Base-by-base conservation (phyloP, 2,329 filamentous ascomycete genomes). In the Daldinia eschscholtzii region DNA sequence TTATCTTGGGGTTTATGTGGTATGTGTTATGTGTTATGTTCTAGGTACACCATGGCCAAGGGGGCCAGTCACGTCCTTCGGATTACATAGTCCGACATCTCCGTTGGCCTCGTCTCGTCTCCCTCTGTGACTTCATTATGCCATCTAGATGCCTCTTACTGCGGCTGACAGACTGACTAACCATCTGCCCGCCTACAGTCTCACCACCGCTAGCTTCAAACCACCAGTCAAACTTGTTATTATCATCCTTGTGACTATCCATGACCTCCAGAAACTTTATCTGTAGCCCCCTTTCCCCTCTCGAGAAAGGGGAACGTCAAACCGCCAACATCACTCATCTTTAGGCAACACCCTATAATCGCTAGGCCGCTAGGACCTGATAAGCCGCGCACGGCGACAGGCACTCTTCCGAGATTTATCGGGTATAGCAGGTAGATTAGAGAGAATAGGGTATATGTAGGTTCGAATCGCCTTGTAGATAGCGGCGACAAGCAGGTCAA, bases 111-210 rank as follows among this genome's bases (percentile, higher is more conserved):
- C 64, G 13, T 52, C 15, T 6, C 9, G 50, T 56, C 57, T 57
- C 28, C 28, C 55, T 61, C 63, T 56, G 57, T 65, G 62, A 63
- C 67, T 68, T 70, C 65, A 69, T 71, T 41, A 71, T 72, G 57
- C 44, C 68, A 64, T 67, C 61, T 52, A 61, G 59, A 62, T 60
- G 39, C 53, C 53, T 28, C 18, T 41, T 37, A 30, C 56, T 55
- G 50, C 56, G 64, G 58, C 62, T 64, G 62, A 57, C 63, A 55
- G 37, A 63, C 61, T 46, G 56, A 61, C 56, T 28, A 13, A 59
- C 59, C 26, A 26, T 33, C 20, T 55, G 50, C 39, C 53, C 37
- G 35, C 33, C 18, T 37, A n/a, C 28, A 41, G 35, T 28, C 13
- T 26, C 57, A 52, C 37, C 57, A 41, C 55, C 33, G 20, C 50